Conservation (phyloP, 2,329 filamentous ascomycete genomes). For the Alternaria sp. region DNA sequence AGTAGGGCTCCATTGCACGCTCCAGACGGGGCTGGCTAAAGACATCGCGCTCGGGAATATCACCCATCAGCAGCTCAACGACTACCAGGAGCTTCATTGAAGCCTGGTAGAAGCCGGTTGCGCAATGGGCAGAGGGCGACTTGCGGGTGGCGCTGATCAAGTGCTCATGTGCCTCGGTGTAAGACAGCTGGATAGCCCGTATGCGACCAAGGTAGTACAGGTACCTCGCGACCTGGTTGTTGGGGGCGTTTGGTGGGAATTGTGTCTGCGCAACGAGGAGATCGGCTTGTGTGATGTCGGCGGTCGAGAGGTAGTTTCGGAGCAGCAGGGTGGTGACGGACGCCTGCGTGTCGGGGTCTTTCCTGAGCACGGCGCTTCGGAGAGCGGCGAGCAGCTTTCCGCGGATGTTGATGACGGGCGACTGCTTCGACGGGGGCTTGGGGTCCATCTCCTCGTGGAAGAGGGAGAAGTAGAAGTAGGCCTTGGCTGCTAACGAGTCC, state of each 20-base stretch:
- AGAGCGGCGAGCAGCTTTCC: conserved; percentile 86
- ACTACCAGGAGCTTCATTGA: conserved; percentile 96
- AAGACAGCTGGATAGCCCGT: conserved; percentile 92
- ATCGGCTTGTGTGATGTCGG: conserved; percentile 96
- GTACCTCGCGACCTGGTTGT: conserved; percentile 97
- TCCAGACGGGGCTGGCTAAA: conserved; percentile 92
- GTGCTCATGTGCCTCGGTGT: conserved; percentile 96
- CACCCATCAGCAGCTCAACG: conserved; percentile 96
- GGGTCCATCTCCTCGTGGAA: conserved; percentile 92
- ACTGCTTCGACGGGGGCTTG: conserved; percentile 85
- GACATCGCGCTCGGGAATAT: conserved; percentile 92
- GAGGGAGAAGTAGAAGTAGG: conserved; percentile 97
- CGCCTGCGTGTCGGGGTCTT: conserved; percentile 96
- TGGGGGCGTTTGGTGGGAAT: conserved; percentile 91
- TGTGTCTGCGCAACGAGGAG: conserved; percentile 93
- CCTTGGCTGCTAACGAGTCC: conserved; percentile 90
- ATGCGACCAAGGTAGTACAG: conserved; percentile 97
- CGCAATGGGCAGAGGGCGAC: conserved; percentile 86
- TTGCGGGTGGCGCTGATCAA: conserved; percentile 93
- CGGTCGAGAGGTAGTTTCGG: conserved; percentile 93
- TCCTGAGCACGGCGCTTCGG: conserved; percentile 92
- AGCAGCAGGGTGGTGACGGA: conserved; percentile 93
- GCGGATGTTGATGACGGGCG: conserved; percentile 84
- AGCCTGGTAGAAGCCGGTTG: conserved; percentile 92
- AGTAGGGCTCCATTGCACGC: conserved; percentile 87